These are phyloP conservation scores for Penicillium sp. DNA, from an alignment of 2,329 filamentous ascomycete species.

Conservation along the genomic window DNA sequence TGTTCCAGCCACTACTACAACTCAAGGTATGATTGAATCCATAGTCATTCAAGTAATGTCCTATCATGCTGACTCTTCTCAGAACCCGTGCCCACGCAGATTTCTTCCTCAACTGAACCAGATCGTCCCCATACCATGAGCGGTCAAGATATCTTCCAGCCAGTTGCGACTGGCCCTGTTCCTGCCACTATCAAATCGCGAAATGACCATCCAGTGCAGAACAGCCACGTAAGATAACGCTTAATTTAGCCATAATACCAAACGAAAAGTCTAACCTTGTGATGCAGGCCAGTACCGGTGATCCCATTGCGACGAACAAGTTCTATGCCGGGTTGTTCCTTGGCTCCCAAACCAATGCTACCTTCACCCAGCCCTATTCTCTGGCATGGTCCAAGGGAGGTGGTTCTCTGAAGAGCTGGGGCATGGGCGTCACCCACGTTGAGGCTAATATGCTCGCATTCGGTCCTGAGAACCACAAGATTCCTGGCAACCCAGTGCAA, in stretches of 20 bases:
- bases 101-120: not conserved
- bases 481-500: slow-evolving; percentile 57
- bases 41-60: not conserved
- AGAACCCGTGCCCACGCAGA: not conserved
- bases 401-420: slow-evolving; percentile 67
- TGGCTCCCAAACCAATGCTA: slow-evolving; percentile 64
- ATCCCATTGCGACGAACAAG: slow-evolving; percentile 49
- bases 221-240: slow-evolving; percentile 35
- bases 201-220: slow-evolving; percentile 45
- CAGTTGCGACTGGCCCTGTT: slow-evolving; percentile 40
- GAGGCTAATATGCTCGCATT: slow-evolving; percentile 66
- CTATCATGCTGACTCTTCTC: not conserved
- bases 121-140: slow-evolving; percentile 26
- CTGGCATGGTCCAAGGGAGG: slow-evolving; percentile 66
- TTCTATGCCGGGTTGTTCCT: slow-evolving; percentile 82
- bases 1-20: not conserved
- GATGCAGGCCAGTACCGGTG: slow-evolving; percentile 28
- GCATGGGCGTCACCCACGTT: slow-evolving; percentile 73
- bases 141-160: slow-evolving; percentile 44
- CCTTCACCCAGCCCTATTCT: slow-evolving; percentile 75
- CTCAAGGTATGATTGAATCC: not conserved
- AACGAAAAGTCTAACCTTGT: not conserved
- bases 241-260: not conserved
- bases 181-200: slow-evolving; percentile 41
- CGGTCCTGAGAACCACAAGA: slow-evolving; percentile 55